Evolutionary conservation across 352 stramenopile species (phyloP).

Genomic region (Pythium volutum): DNA sequence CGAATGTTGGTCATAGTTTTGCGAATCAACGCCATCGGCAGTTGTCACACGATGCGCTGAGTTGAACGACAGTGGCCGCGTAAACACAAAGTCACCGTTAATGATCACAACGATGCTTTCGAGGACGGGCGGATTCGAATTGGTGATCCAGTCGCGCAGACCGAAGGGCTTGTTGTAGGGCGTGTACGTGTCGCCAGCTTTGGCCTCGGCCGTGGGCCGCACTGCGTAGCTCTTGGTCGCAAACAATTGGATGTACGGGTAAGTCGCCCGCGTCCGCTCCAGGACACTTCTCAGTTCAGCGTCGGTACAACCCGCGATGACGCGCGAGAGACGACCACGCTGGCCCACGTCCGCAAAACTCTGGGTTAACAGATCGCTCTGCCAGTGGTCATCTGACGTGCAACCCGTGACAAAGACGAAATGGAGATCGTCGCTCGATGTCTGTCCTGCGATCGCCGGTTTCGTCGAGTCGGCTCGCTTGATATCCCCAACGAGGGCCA

Average conservation of each 20-base stretch:
- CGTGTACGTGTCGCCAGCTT: conserved; percentile 38
- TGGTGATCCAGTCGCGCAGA: conserved; percentile 64
- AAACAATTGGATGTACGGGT: conserved; percentile 52
- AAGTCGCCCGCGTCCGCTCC: conserved; percentile 20
- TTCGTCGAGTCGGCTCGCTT: not conserved
- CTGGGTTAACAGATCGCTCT: conserved; percentile 64
- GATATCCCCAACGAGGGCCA: conserved; percentile 3
- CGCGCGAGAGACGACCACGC: conserved; percentile 56
- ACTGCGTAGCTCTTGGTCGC: conserved; percentile 52
- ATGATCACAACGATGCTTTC: conserved; percentile 61
- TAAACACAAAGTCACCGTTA: conserved; percentile 73
- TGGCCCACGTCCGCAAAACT: conserved; percentile 63
- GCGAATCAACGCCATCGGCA: conserved; percentile 47
- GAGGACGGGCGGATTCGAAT: conserved; percentile 57
- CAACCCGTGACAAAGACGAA: conserved; percentile 79
- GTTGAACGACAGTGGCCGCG: conserved; percentile 61
- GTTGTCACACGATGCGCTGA: conserved; percentile 50
- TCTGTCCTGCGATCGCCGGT: conserved; percentile 24
- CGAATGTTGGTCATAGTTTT: conserved; percentile 49
- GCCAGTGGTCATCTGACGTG: conserved; percentile 60
- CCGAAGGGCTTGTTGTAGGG: conserved; percentile 74
- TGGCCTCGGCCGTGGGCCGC: conserved; percentile 21
- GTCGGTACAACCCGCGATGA: conserved; percentile 63
- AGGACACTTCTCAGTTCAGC: conserved; percentile 40
- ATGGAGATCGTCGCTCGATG: conserved; percentile 59